Conservation (phyloP, 225 moss, liverwort and hornwort species). For the Pseudoscleropodium purum region DNA sequence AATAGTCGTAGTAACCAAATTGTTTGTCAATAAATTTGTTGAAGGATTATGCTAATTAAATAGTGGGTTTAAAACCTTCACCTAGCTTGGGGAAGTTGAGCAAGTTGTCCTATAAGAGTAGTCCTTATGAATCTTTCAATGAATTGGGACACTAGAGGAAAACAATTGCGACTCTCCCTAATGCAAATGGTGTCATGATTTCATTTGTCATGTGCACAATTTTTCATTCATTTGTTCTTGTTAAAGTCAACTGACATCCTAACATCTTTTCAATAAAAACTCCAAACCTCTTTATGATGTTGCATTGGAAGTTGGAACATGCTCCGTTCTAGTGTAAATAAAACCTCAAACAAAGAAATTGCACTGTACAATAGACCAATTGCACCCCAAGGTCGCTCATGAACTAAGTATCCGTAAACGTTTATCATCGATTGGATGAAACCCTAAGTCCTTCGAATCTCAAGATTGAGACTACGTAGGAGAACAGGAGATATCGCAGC, state of each 20-base stretch:
- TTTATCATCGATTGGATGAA: not conserved
- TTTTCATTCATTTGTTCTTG: not conserved
- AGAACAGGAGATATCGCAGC: not conserved
- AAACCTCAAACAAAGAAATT: not conserved
- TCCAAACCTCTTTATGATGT: no score
- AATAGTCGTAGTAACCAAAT: rapidly evolving
- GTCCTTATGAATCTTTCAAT: rapidly evolving
- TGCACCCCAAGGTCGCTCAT: no score
- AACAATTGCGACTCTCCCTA: not conserved
- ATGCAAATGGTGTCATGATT: no score
- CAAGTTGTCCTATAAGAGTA: not conserved
- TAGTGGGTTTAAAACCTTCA: not conserved
- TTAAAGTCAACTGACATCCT: not conserved
- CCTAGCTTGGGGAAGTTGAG: rapidly evolving
- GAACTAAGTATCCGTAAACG: not conserved
- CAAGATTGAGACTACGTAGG: not conserved
- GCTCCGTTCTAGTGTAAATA: not conserved
- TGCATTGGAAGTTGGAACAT: not conserved
- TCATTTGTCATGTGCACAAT: rapidly evolving
- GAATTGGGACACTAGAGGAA: rapidly evolving
- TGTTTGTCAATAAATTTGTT: rapidly evolving
- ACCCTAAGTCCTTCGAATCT: not conserved
- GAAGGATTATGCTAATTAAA: not conserved
- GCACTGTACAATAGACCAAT: not conserved
- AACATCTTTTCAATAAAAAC: not conserved